These are phyloP conservation scores for Hordeum marinum DNA, from an alignment of 176 grass and related monocot genomes.

Conservation along the genomic window DNA sequence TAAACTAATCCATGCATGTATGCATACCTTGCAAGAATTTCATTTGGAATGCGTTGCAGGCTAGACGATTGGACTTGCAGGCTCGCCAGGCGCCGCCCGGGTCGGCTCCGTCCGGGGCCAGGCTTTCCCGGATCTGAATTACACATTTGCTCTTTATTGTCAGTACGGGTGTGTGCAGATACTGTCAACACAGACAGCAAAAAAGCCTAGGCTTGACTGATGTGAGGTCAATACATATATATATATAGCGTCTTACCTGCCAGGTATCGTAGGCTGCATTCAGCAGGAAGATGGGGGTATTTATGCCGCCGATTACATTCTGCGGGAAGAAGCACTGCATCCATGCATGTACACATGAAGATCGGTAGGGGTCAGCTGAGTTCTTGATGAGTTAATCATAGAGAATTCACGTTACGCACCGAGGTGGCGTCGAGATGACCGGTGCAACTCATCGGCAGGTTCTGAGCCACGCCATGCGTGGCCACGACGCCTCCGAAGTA, in stretches of 20 bases:
- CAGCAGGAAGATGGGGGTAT: conserved; percentile 75
- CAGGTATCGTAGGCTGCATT: conserved; percentile 86
- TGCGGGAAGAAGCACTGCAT: conserved; percentile 90
- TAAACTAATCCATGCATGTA: background rate
- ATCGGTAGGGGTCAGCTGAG: background rate
- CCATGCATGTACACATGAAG: background rate
- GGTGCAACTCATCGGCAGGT: conserved; percentile 61
- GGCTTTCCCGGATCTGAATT: conserved; percentile 62
- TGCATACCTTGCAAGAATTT: conserved; percentile 65
- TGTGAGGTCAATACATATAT: background rate
- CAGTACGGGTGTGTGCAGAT: background rate
- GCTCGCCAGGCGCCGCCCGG: conserved; percentile 43
- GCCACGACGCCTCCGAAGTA: conserved; percentile 48
- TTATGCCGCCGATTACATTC: conserved; percentile 54
- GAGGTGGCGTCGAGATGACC: conserved; percentile 53
- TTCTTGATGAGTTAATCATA: background rate
- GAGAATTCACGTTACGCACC: conserved; percentile 15
- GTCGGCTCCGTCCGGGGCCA: conserved; percentile 54
- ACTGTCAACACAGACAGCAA: too few species aligned
- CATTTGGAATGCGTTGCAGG: conserved; percentile 51
- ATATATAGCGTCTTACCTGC: conserved; percentile 42
- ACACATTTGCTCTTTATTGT: background rate
- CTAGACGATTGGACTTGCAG: conserved; percentile 59
- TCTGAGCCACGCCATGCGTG: conserved; percentile 52
- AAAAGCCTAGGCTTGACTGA: background rate